phyloP scores from a whole-genome alignment of 768 basidiomycete genomes.

The Gymnopilus junonius region DNA sequence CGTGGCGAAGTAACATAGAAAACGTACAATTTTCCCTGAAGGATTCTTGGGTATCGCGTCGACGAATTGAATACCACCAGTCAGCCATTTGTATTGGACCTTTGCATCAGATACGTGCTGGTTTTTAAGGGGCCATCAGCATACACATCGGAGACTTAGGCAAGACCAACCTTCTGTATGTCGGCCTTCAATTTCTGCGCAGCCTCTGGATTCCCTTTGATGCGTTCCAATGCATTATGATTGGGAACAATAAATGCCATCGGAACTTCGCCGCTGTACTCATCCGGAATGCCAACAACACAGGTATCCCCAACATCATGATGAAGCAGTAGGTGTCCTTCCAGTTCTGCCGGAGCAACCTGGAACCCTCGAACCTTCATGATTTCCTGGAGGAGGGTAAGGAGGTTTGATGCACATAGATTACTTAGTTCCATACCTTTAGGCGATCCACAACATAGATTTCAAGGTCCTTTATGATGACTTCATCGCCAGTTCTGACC shows the following conservation, averaged over 20 bases:
- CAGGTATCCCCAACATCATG: slow-evolving; percentile 64
- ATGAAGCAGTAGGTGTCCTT: slow-evolving; percentile 66
- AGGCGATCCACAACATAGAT: slow-evolving; percentile 74
- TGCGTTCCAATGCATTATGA: slow-evolving; percentile 41
- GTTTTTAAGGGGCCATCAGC: background rate
- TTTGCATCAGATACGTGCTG: slow-evolving; percentile 65
- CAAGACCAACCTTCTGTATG: slow-evolving; percentile 56
- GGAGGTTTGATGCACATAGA: background rate
- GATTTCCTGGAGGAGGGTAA: slow-evolving; percentile 53
- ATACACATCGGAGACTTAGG: background rate
- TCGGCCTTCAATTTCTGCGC: slow-evolving; percentile 43
- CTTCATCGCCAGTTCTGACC: slow-evolving; percentile 77
- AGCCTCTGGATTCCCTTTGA: slow-evolving; percentile 35
- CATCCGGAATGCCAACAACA: slow-evolving; percentile 71
- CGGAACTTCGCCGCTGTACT: slow-evolving; percentile 78
- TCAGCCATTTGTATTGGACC: slow-evolving; percentile 61
- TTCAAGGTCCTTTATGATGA: slow-evolving; percentile 65
- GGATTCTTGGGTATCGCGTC: slow-evolving; percentile 71
- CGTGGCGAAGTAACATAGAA: background rate
- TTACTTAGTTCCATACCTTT: slow-evolving; percentile 50
- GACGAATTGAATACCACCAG: slow-evolving; percentile 66
- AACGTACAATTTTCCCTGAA: slow-evolving; percentile 65
- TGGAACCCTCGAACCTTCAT: slow-evolving; percentile 67
- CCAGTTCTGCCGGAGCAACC: slow-evolving; percentile 70
- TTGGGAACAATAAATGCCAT: slow-evolving; percentile 68